Conservation (phyloP, 1,139 yeast genomes). For the Suhomyces guaymorum region DNA sequence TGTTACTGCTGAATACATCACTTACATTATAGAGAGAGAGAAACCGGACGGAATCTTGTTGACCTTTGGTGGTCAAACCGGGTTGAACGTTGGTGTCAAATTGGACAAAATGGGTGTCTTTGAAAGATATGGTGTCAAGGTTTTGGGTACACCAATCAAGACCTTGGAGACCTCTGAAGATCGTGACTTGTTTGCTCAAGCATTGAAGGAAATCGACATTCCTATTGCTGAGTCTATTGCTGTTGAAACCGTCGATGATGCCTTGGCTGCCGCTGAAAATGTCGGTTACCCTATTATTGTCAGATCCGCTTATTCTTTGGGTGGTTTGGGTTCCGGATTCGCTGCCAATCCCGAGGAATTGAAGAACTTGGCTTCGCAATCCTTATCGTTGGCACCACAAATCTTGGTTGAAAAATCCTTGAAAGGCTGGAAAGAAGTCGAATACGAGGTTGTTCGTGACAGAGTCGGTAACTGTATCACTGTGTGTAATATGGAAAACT, state of each 20-base stretch:
- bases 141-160: conserved; percentile 93
- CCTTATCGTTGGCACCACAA: conserved; percentile 89
- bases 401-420: conserved; percentile 93
- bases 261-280: conserved; percentile 77
- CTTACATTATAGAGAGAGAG: conserved; percentile 92
- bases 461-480: conserved; percentile 96
- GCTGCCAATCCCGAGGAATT: conserved; percentile 83
- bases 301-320: conserved; percentile 95
- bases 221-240: conserved; percentile 97
- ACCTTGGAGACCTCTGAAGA: conserved; percentile 97
- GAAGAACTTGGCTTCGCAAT: conserved; percentile 82
- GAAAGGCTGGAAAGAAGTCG: conserved; percentile 99
- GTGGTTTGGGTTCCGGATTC: conserved; percentile 98
- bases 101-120: conserved; percentile 92
- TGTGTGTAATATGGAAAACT: conserved; percentile 98
- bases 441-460: conserved; percentile 98
- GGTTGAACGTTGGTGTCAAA: conserved; percentile 91
- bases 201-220: conserved; percentile 87
- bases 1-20: conserved; percentile 93
- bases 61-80: conserved; percentile 99
- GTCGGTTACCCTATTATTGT: conserved; percentile 97
- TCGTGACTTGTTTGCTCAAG: conserved; percentile 93
- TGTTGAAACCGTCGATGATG: conserved; percentile 90
- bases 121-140: conserved; percentile 88
- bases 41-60: conserved; percentile 92